phyloP scores from a whole-genome alignment of 805 yeast species.

The Priceomyces haplophilus region DNA sequence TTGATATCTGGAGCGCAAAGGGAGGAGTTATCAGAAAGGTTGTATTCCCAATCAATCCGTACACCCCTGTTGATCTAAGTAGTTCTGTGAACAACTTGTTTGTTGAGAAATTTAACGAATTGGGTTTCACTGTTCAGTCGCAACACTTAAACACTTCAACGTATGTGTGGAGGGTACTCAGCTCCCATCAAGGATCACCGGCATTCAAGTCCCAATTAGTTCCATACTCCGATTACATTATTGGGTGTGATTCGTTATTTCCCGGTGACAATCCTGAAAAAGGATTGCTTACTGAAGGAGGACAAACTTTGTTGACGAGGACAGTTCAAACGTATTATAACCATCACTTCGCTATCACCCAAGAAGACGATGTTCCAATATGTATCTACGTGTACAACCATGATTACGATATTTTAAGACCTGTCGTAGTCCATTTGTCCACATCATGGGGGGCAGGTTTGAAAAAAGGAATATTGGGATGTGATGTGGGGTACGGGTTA shows the following conservation, averaged over 20 bases:
- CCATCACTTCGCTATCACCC: slow-evolving; percentile 39
- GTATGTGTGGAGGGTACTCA: slow-evolving; percentile 82
- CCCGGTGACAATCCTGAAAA: slow-evolving; percentile 56
- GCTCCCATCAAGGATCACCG: slow-evolving; percentile 71
- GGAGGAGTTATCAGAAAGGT: slow-evolving; percentile 57
- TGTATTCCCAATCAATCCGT: slow-evolving; percentile 19
- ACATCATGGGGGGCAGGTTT: slow-evolving; percentile 61
- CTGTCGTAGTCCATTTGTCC: slow-evolving; percentile 69
- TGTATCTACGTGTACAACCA: slow-evolving; percentile 72
- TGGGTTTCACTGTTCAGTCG: slow-evolving; percentile 74
- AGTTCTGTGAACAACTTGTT: slow-evolving; percentile 13
- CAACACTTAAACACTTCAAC: slow-evolving; percentile 73
- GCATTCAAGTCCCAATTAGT: slow-evolving; percentile 80
- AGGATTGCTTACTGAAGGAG: slow-evolving; percentile 82
- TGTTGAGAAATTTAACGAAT: slow-evolving; percentile 39
- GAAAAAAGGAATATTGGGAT: slow-evolving; percentile 80
- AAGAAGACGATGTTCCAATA: slow-evolving; percentile 37
- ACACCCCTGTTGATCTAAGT: slow-evolving; percentile 7
- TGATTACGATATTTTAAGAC: slow-evolving; percentile 80
- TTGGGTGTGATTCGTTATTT: slow-evolving; percentile 56
- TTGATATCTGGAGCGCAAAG: slow-evolving; percentile 83
- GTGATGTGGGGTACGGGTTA: slow-evolving; percentile 92
- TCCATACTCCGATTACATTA: slow-evolving; percentile 82
- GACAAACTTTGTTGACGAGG: slow-evolving; percentile 72
- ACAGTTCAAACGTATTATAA: slow-evolving; percentile 57